Base-by-base conservation (phyloP, 2,329 filamentous ascomycete species). In the Torrubiella hemipterigena region DNA sequence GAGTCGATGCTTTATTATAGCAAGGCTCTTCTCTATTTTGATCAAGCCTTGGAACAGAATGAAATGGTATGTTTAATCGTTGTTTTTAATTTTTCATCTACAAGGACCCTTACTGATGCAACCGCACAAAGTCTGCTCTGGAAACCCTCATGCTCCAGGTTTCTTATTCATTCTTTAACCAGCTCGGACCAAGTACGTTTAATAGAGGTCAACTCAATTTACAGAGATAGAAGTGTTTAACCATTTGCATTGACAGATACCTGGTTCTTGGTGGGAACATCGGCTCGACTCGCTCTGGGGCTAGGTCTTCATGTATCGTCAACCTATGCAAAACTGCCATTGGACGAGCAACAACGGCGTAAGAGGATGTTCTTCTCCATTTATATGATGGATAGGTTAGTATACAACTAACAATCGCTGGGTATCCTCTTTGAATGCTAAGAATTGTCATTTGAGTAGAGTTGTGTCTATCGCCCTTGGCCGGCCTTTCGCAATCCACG, bases 141-240 rank as follows among this genome's bases (percentile, higher is more conserved):
- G 59, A 64, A 27, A 58, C 55, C 4, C 43, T 64, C 19, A 58
- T 58, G 43, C 49, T 65, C 1, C 61, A 65, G 31, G 59, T 65
- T 1, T 64, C 60, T 0, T 65, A 62, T 29, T 63, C 60, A 0
- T 64, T 65, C 34, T 65, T 65, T 43, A 65, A 63, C 30, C 56
- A 61, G 27, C 40, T 63, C 3, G 60, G 60, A 2, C 61, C 61
- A 23, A 63, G 58, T 61, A 42, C 29, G 49, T 50, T 2, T n/a
- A n/a, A 22, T 22, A 8, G 20, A 8, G 9, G 14, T 7, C 7
- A 5, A 14, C 14, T 21, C 15, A 13, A 12, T 26, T 27, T 10
- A 24, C 7, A 18, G 14, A 7, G 5, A 14, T 11, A 14, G 18
- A 21, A 16, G 7, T 28, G 15, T 28, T 19, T 8, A 12, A 27